A percentile compares a stretch with the other conserved stretches of the same genome.
These are phyloP conservation scores for Nitzschia putrida DNA, from an alignment of 108 stramenopile genomes.

Conservation along the genomic window DNA sequence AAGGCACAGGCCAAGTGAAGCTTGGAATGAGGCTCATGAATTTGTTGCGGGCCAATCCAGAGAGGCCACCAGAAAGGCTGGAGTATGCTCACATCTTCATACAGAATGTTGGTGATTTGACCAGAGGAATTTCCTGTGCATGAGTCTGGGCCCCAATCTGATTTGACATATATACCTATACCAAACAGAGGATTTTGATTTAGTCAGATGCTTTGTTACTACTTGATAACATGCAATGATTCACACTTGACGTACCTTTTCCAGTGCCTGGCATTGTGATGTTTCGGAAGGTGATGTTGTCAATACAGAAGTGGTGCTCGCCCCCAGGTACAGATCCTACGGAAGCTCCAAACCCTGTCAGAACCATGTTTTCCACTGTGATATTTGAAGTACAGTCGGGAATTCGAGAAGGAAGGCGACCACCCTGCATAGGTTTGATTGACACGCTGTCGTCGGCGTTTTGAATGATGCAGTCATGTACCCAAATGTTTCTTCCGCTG, in stretches of 20 bases:
- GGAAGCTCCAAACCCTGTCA: constrained; percentile 47
- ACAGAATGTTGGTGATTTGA: constrained; percentile 35
- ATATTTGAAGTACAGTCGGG: constrained; percentile 40
- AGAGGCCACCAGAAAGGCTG: constrained; percentile 51
- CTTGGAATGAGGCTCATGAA: constrained; percentile 31
- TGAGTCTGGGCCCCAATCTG: constrained; percentile 8
- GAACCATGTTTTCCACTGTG: constrained; percentile 44
- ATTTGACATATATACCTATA: constrained; percentile 23
- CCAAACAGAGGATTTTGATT: background rate
- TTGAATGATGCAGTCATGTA: constrained; percentile 48
- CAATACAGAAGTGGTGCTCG: constrained; percentile 26
- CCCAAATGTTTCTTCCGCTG: constrained; percentile 38
- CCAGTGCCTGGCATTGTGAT: constrained; percentile 46
- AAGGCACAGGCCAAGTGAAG: constrained; percentile 19
- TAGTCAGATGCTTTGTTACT: no score
- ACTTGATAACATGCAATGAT: no score
- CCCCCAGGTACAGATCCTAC: constrained; percentile 35
- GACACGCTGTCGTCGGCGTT: constrained; percentile 49
- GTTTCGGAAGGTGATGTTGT: constrained; percentile 51
- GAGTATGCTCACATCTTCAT: constrained; percentile 43
- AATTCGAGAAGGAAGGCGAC: constrained; percentile 1
- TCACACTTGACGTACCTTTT: constrained; percentile 16
- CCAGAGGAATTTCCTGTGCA: constrained; percentile 10
- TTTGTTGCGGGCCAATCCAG: constrained; percentile 61
- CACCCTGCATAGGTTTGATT: constrained; percentile 33